Base-by-base conservation (phyloP, 345 rosid species). In the Eutrema heterophyllum region DNA sequence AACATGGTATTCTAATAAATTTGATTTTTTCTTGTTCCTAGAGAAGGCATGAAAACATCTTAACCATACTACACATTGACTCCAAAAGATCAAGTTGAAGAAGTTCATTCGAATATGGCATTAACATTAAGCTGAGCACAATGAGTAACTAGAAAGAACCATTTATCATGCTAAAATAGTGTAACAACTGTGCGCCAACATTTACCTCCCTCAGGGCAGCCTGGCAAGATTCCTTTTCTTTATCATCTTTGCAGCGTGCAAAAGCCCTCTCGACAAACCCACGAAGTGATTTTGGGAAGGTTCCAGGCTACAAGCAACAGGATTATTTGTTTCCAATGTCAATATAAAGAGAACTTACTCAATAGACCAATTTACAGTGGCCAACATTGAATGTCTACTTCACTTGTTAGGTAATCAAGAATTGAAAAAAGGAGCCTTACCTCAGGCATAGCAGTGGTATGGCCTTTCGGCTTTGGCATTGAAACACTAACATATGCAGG, bases 231-330 rank as follows among this genome's bases (percentile, higher is more conserved):
- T 71, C 81, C 52, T 73, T 82, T 80, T 89, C 88, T 66, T 82
- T 78, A 40, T 96, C 98, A 85, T 81, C 88, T 74, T 86, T 86
- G 83, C 97, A 90, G 43, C 87, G 91, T 72, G 85, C 81, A 72
- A 96, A 74, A 75, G 88, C 98, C 78, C 96, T 96, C 82, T 92
- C 98, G 43, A 90, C 98, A 79, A 87, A 96, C 66, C 85, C 88
- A 41, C 87, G 80, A 30, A 96, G 82, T 5, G 99, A 90, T 72
- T 82, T 87, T 0, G 97, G 99, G 74, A 92, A 86, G 68, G 64
- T 52, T 39, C 85, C 88, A 82, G 86, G 82, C 99, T 96, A 85
- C 77, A 80, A 68, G 77, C 41, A 81, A 67, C 5, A 10, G 2
- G 49, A 58, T 45, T 69, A 39, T 54, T 68, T 53, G 64, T 62